Evolutionary conservation across 768 basidiomycete genomes (phyloP).

Genomic region (Cyclocybe aegerita): DNA sequence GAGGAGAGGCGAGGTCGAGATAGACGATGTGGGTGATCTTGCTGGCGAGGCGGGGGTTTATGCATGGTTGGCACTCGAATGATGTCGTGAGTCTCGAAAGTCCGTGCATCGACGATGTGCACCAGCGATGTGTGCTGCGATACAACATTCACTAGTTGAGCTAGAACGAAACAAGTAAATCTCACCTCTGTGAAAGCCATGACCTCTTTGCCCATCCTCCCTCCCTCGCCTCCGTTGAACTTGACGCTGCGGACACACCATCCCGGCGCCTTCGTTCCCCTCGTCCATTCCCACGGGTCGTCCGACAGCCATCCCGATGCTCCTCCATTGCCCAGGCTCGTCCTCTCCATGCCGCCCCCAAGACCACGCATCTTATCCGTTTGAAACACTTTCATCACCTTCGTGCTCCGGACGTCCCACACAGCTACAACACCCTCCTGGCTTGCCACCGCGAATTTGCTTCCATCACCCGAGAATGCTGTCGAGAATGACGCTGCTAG

Average conservation of each 20-base stretch:
- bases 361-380: slow-evolving; percentile 43
- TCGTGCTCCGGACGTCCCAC: slow-evolving; percentile 79
- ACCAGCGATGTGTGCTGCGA: slow-evolving; percentile 75
- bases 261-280: slow-evolving; percentile 62
- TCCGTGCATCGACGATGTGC: slow-evolving; percentile 85
- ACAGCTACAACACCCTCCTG: slow-evolving; percentile 81
- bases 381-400: slow-evolving; percentile 67
- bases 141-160: slow-evolving; percentile 8
- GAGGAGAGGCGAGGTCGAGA: neutral
- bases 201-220: slow-evolving; percentile 61
- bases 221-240: slow-evolving; percentile 54
- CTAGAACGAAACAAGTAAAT: slow-evolving; percentile 1
- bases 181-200: slow-evolving; percentile 90
- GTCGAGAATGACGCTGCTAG: slow-evolving; percentile 78
- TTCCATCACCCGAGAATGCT: slow-evolving; percentile 72
- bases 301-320: slow-evolving; percentile 47
- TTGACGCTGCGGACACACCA: slow-evolving; percentile 89
- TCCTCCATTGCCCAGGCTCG: neutral
- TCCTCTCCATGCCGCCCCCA: neutral
- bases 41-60: slow-evolving; percentile 3
- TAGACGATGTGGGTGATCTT: neutral
- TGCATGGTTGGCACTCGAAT: slow-evolving; percentile 51
- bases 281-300: slow-evolving; percentile 69
- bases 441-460: slow-evolving; percentile 80
- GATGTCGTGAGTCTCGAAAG: slow-evolving; percentile 77